Evolutionary conservation across 1,139 yeast species (phyloP), one percentile per base, ranked within the genome.

Genomic region (Groenewaldozyma auringiensis): DNA sequence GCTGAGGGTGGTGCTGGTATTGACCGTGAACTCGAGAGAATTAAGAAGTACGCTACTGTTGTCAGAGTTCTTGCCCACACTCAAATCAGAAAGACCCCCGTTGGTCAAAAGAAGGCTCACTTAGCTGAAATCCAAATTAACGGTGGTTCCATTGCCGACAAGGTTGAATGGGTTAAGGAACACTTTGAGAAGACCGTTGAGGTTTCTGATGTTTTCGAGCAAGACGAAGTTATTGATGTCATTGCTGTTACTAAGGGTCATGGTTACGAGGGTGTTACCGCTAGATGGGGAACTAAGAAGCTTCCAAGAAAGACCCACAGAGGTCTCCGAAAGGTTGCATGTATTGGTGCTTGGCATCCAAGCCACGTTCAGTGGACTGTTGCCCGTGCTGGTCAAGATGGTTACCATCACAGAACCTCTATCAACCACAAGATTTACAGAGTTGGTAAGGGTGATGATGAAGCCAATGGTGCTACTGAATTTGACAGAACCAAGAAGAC

Each of bases 321-420:
- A 84, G 99, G 99, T 92, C 82, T 89, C 73, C 88, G 99, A 83
- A 94, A 94, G 88, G 98, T 92, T 76, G 99, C 98, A 71, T 92
- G 99, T 88, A 94, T 92, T 70, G 99, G 99, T 83, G 96, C 99
- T 71, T 92, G 99, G 99, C 98, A 92, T 81, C 98, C 98, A 76
- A 84, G 96, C 78, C 95, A 92, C 80, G 99, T 92, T 71, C 79
- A 82, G 77, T 92, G 95, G 95, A 85, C 97, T 70, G 98, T 92
- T 76, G 97, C 98, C 68, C 88, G 99, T 79, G 96, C 98, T 67
- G 99, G 99, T 92, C 98, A 92, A 82, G 87, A 83, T 81, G 99
- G 99, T 87, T 92, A 85, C 95, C 98, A 92, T 79, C 96, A 88
- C 94, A 89, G 99, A 85, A 92, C 98, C 69, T 92, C 98, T 60